Evolutionary conservation across 176 grass and related monocot genomes (phyloP), one percentile per base, ranked within the genome.

Genomic region (Aegilops tauschii): DNA sequence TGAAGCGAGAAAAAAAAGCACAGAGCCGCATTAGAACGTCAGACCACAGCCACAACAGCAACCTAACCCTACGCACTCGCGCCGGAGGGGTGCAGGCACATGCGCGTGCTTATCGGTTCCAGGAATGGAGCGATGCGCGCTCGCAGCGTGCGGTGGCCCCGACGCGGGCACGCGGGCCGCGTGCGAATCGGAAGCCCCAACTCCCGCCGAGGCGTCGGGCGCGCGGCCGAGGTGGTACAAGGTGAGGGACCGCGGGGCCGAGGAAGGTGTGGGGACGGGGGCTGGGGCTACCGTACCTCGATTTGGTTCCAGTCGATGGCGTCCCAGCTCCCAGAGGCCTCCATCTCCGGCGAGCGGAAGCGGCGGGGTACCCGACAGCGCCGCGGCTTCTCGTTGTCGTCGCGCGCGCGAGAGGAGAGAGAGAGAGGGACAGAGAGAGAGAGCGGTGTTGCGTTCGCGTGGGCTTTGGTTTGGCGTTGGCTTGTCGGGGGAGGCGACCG

Each of bases 281-380:
- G 9, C 8, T 9, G 34, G 9, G 18, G 31, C 40, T 9, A 27
- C 12, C 54, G 63, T 70, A 89, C 90, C 83, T 89, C 87, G 83
- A 92, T 89, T 82, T 83, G 84, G 90, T 89, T 89, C 90, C 90
- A 92, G 45, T 86, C 87, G 68, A 92, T 82, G 74, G 87, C 35
- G 75, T 92, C 90, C 90, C 87, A 89, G 74, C 87, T 92, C 65
- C 80, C 90, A 61, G 84, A 86, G 84, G 68, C 74, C 12, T 92
- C 90, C 87, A 92, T 89, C 83, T 77, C 82, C 81, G 89, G 82
- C 85, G 81, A 74, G 84, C 88, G 17, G 82, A 11, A 25, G 67
- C 63, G 67, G 66, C 37, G 52, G 61, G 69, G 29, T 21, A 23
- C 40, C 44, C 42, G 25, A 50, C 71, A 27, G 63, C 52, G 70